Percentiles rank a stretch among this genome's conserved stretches.
These are phyloP conservation scores for Syzygium jambos DNA, from an alignment of 345 rosid genomes.

Conservation along the genomic window DNA sequence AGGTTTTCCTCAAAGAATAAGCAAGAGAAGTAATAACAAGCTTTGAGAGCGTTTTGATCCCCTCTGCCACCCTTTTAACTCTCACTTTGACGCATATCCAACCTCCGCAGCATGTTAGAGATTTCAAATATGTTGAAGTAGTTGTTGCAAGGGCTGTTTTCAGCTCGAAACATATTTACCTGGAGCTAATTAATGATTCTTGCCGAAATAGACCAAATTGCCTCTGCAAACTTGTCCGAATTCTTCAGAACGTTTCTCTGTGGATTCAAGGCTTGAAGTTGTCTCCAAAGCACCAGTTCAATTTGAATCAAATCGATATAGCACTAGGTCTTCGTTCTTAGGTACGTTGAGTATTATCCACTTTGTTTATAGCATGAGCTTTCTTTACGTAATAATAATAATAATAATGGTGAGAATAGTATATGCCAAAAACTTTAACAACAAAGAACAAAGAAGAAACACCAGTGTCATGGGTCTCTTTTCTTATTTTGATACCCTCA, in stretches of 20 bases:
- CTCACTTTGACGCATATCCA: neutral
- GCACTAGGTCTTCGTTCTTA: neutral
- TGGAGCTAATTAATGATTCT: neutral
- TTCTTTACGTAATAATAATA: neutral
- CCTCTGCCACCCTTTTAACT: neutral
- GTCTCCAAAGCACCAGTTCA: neutral
- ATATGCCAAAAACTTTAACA: too few relatives aligned
- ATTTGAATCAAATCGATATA: neutral
- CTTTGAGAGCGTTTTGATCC: neutral
- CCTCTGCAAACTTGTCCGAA: neutral
- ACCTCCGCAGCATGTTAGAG: neutral
- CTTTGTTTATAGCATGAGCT: neutral
- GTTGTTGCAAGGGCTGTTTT: neutral
- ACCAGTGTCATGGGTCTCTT: too few relatives aligned
- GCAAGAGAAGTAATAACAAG: neutral
- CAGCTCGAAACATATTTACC: neutral
- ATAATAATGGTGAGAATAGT: too few relatives aligned
- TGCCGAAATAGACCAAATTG: neutral
- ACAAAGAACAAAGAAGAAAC: too few relatives aligned
- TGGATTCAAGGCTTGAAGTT: neutral
- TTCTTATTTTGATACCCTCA: too few relatives aligned
- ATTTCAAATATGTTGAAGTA: neutral
- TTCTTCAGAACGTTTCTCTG: neutral
- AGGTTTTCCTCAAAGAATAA: neutral
- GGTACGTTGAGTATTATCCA: neutral